Conservation (phyloP, 1,284 basidiomycete genomes). For the Pyrrhoderma lamaoense region DNA sequence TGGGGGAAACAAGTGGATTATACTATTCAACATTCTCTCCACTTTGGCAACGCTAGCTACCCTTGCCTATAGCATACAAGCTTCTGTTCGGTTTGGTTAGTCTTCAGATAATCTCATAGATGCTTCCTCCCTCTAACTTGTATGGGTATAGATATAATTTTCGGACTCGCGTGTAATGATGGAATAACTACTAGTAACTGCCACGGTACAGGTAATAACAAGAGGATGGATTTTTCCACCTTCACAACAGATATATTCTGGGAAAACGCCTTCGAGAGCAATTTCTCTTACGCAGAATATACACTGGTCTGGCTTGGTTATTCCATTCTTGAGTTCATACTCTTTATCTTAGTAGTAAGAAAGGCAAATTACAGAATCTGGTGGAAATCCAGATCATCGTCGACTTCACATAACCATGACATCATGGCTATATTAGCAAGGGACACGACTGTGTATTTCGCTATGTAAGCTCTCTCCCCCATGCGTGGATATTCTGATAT, state of each 20-base stretch:
- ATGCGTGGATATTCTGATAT: neutral
- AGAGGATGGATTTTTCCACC: too few relatives aligned
- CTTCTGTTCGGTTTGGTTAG: neutral
- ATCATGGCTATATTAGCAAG: conserved; percentile 3
- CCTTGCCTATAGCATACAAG: neutral
- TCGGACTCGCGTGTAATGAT: too few relatives aligned
- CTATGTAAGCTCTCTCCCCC: neutral
- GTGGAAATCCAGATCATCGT: too few relatives aligned
- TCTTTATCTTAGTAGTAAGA: conserved; percentile 3
- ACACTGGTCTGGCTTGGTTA: neutral
- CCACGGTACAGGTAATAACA: too few relatives aligned
- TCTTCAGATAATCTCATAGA: too few relatives aligned
- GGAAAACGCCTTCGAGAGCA: neutral
- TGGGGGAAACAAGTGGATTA: conserved; percentile 7
- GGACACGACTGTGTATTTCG: conserved; percentile 8
- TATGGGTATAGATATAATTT: too few relatives aligned
- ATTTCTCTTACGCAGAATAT: too few relatives aligned
- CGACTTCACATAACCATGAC: neutral
- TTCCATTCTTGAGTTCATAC: conserved; percentile 1
- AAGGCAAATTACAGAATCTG: neutral
- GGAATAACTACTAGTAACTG: too few relatives aligned
- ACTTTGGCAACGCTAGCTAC: too few relatives aligned
- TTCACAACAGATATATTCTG: neutral
- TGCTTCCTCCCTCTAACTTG: too few relatives aligned
- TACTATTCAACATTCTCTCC: too few relatives aligned